phyloP scores from a whole-genome alignment of 306 rosid species.

The Vigna angularis region DNA sequence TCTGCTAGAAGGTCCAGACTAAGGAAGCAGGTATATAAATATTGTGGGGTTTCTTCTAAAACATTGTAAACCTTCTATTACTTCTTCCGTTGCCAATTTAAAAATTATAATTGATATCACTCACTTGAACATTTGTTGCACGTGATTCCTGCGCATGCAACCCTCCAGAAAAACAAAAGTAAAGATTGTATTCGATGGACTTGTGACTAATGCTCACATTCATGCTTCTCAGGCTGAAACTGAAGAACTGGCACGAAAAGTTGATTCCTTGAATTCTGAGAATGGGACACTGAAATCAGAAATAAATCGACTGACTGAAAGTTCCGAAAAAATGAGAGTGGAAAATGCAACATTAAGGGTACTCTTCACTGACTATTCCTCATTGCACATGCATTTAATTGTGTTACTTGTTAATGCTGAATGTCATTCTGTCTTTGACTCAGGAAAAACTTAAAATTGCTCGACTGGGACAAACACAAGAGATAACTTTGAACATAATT shows the following conservation, averaged over 20 bases:
- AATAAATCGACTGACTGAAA: conserved; percentile 62
- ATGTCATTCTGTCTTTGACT: conserved; percentile 5
- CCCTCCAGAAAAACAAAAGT: not conserved
- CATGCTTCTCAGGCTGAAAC: conserved; percentile 72
- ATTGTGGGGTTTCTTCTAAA: not conserved
- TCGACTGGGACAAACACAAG: conserved; percentile 63
- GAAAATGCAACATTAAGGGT: conserved; percentile 79
- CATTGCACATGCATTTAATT: not conserved
- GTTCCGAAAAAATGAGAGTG: conserved; percentile 66
- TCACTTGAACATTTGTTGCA: not conserved
- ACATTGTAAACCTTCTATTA: not conserved
- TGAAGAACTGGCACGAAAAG: conserved; percentile 82
- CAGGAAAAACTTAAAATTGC: conserved; percentile 80
- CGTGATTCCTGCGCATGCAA: not conserved
- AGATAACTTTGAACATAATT: conserved; percentile 50
- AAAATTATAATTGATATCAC: conserved; percentile 6
- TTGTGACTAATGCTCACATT: conserved; percentile 35
- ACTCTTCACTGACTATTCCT: conserved; percentile 29
- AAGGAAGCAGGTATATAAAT: conserved; percentile 90
- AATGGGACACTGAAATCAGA: conserved; percentile 72
- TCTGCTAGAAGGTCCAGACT: conserved; percentile 96
- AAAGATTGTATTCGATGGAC: not conserved
- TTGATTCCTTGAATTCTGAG: conserved; percentile 71
- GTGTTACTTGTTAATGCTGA: conserved; percentile 29
- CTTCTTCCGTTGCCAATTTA: not conserved